Base-by-base conservation (phyloP, 805 yeast species). In the Candida alai region DNA sequence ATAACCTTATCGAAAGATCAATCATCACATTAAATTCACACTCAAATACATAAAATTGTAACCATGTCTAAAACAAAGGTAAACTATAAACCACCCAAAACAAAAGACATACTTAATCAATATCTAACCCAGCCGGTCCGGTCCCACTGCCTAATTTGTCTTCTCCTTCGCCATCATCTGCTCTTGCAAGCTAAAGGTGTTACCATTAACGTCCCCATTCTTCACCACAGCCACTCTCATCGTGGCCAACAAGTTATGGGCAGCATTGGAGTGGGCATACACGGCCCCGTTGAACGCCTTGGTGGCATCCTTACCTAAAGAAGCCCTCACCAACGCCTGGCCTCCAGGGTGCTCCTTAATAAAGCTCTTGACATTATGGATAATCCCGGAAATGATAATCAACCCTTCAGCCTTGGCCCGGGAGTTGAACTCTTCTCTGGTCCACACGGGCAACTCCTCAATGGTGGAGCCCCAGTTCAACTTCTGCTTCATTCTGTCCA, bases 281-380 rank as follows among this genome's bases (percentile, higher is more conserved):
- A 84, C 93, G 54, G 86, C 89, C 54, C 94, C 94, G 54, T 81
- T 80, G 69, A 84, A 84, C 1, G 89, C 93, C 54, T 73, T 74
- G 10, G 90, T 80, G 18, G 90, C 90, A 57, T 84, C 93, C 56
- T 82, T 84, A 49, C 90, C 89, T 41, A 74, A 62, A 2, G 89
- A 78, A 21, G 88, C 78, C 47, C 74, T 70, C 31, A 84, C 60
- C 42, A 84, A 63, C 30, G 86, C 79, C 53, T 74, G 78, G 46
- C 94, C 94, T 72, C 94, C 94, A 44, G 94, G 94, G 55, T 84
- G 94, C 52, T 80, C 85, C 39, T 74, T 70, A 45, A 82, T 70
- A 56, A 82, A 84, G 11, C 64, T 60, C 40, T 81, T 62, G 44
- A 82, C 84, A 50, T 84, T 82, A 59, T 84, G 93, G 30, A 84